Evolutionary conservation across 352 stramenopile species (phyloP), one percentile per base, ranked within the genome.

Genomic region (Globisporangium recalcitrans): DNA sequence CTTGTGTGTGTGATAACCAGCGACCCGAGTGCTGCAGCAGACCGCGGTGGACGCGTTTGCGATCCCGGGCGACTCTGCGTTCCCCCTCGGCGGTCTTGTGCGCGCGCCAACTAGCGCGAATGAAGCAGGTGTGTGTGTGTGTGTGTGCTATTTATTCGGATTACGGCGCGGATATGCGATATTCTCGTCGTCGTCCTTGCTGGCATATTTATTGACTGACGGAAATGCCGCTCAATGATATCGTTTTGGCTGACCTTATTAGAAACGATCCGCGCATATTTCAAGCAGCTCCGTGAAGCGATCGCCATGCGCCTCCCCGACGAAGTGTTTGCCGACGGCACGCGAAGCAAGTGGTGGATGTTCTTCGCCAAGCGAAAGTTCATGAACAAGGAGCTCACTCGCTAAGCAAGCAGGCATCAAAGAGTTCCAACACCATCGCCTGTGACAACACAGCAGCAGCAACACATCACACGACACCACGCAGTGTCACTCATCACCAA

Each of bases 281-380:
- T 97, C 21, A 97, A 97, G 73, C 91, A 98, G 62, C 74, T 96
- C 32, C 84, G 91, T 46, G 87, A 96, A 64, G 78, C 89, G 3
- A 84, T 96, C 54, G 77, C 81, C 22, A 75, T 85, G 52, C 80
- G 91, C 21, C 64, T 97, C 8, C 77, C 91, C 11, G 89, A 96
- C 32, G 68, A 87, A 42, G 79, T 98, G 14, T 97, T 90, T 55
- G 75, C 70, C 32, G 91, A 96, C 63, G 86, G 80, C 61, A 72
- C 78, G 62, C 85, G 88, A 64, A 97, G 93, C 83, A 98, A 98
- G 78, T 98, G 92, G 88, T 98, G 91, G 91, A 96, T 95, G 84
- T 70, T 93, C 40, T 98, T 97, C 63, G 77, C 87, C 64, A 98
- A 98, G 81, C 77, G 87, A 75, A 96, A 96, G 76, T 98, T 98